A percentile compares a stretch with the other conserved stretches of the same genome.
Evolutionary conservation across 805 yeast species (phyloP).

Genomic region (Sugiyamaella lignohabitans): DNA sequence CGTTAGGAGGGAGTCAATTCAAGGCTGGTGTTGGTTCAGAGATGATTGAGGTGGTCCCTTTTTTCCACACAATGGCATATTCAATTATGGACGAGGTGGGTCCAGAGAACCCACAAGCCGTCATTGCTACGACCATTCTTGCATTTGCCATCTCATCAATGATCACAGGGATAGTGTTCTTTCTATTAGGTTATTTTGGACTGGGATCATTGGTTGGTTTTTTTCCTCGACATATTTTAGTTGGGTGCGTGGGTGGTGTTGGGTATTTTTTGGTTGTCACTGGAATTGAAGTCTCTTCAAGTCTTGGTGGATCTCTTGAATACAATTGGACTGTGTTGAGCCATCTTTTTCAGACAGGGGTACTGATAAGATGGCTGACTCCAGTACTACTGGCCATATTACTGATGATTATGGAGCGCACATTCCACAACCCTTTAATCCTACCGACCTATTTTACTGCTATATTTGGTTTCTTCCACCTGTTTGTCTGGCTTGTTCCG

Average conservation of each 20-base stretch:
- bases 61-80: constrained; percentile 91
- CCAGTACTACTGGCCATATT: constrained; percentile 61
- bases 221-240: constrained; percentile 91
- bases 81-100: constrained; percentile 56
- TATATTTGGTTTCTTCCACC: constrained; percentile 65
- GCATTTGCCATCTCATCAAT: constrained; percentile 79
- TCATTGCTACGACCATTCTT: constrained; percentile 79
- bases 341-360: constrained; percentile 37
- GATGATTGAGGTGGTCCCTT: constrained; percentile 99
- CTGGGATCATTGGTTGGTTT: constrained; percentile 87
- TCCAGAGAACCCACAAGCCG: constrained; percentile 37
- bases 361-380: constrained; percentile 59
- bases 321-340: constrained; percentile 41
- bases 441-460: constrained; percentile 75
- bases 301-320: constrained; percentile 65
- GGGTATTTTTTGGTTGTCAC: constrained; percentile 88
- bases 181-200: constrained; percentile 64
- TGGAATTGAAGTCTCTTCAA: constrained; percentile 84
- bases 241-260: constrained; percentile 98
- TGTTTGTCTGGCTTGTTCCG: constrained; percentile 59
- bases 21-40: constrained; percentile 92
- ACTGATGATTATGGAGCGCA: constrained; percentile 57
- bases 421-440: constrained; percentile 60
- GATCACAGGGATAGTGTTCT: constrained; percentile 80
- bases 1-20: constrained; percentile 87